Conservation (phyloP, 2,329 filamentous ascomycete species). For the Ophiostoma ips region DNA sequence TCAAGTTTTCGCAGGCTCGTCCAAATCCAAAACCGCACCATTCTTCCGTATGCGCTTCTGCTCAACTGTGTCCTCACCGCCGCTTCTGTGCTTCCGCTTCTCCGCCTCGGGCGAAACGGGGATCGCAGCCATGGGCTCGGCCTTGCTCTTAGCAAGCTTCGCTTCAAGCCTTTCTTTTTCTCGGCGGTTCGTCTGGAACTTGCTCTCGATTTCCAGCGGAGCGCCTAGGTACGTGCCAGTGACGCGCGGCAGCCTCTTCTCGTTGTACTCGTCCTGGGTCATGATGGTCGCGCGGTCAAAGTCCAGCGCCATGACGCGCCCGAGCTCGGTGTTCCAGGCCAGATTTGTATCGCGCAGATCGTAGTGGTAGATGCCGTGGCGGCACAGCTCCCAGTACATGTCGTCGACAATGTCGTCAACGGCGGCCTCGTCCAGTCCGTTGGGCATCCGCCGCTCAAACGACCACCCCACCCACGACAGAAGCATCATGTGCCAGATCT, state of each 20-base stretch:
- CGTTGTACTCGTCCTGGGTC: background rate
- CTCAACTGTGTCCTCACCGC: background rate
- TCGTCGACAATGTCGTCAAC: background rate
- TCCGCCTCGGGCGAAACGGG: background rate
- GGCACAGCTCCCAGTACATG: background rate
- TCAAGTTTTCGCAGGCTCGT: background rate
- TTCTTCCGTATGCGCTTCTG: background rate
- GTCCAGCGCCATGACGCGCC: background rate
- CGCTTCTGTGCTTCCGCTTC: background rate
- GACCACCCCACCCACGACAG: background rate
- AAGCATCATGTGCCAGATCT: background rate
- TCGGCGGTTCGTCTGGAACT: background rate
- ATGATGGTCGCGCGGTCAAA: background rate
- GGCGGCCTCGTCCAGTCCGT: background rate
- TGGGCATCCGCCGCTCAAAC: background rate
- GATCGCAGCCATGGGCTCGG: background rate
- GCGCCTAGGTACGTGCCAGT: background rate
- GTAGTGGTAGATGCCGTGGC: background rate
- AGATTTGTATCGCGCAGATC: background rate
- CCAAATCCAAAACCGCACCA: background rate
- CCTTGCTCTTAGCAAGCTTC: background rate
- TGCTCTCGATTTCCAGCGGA: background rate
- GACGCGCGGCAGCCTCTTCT: background rate
- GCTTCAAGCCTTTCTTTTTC: background rate
- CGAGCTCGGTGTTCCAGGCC: background rate